phyloP scores from a whole-genome alignment of 192 early-diverging fungal species.

The Gryganskiella cystojenkinii region DNA sequence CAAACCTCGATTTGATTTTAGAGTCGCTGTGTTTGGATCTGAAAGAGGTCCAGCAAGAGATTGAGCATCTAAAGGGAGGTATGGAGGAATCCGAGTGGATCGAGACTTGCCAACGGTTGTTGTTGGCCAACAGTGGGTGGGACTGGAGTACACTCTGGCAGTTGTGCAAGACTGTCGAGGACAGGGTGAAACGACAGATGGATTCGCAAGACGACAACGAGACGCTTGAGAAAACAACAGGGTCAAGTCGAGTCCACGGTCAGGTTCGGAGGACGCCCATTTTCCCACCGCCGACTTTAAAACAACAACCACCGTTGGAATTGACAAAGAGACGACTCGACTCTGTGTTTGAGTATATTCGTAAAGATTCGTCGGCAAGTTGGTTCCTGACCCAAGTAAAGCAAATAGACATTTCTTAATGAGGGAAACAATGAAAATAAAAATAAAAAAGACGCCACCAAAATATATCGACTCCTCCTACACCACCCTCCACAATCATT shows the following conservation, averaged over 20 bases:
- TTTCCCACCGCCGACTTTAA: slow-evolving; percentile 27
- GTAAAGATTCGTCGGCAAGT: slow-evolving; percentile 13
- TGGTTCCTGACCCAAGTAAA: slow-evolving; percentile 37
- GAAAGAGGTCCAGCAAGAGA: slow-evolving; percentile 58
- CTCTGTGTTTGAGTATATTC: slow-evolving; percentile 19
- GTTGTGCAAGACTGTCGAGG: slow-evolving; percentile 33
- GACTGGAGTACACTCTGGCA: slow-evolving; percentile 59
- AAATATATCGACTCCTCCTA: too few species aligned
- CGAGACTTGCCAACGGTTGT: slow-evolving; percentile 56
- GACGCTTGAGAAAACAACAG: not conserved
- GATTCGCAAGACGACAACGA: not conserved
- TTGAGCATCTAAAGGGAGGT: slow-evolving; percentile 63
- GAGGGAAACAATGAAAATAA: too few species aligned
- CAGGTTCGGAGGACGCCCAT: slow-evolving; percentile 11
- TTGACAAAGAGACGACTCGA: slow-evolving; percentile 22
- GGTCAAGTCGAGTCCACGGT: not conserved
- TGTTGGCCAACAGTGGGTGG: slow-evolving; percentile 64
- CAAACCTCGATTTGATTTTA: slow-evolving; percentile 61
- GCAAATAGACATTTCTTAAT: too few species aligned
- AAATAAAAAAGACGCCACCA: too few species aligned
- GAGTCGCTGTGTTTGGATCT: slow-evolving; percentile 60
- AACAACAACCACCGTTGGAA: slow-evolving; percentile 39
- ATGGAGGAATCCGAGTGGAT: slow-evolving; percentile 58
- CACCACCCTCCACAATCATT: too few species aligned
- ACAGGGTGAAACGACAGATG: slow-evolving; percentile 14